Evolutionary conservation across 768 basidiomycete species (phyloP), one percentile per base, ranked within the genome.

Genomic region (Mycena alexandri): DNA sequence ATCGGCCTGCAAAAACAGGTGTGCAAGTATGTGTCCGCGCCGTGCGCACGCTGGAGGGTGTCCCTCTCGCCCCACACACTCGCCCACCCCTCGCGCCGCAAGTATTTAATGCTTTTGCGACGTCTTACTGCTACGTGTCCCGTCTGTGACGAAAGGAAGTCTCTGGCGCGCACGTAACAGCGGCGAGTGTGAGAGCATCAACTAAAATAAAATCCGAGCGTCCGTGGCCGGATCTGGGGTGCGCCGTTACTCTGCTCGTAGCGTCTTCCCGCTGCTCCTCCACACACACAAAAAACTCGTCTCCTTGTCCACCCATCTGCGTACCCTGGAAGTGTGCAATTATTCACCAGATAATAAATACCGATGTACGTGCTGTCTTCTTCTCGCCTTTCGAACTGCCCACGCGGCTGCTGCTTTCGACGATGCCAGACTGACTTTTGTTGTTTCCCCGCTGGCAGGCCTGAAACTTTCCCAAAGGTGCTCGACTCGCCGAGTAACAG

Each of bases 181-280:
- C 52, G 62, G 62, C 38, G 55, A 25, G 57, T 61, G 57, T 68
- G 67, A 12, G 53, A 68, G 67, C 67, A 54, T 63, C 60, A 51
- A 67, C 62, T 63, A 63, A 64, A 63, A 68, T 68, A 68, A 68
- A 68, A 68, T 68, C 61, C 67, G 67, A 68, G 61, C 48, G 33
- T 63, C 61, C 67, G 61, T 68, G 67, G 62, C 52, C 57, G 43
- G 34, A 54, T 54, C 52, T 60, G 44, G 43, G 62, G 51, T 64
- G 58, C 62, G 67, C 61, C 62, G 58, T 56, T 68, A 68, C 67
- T 68, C 62, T 63, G 67, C 61, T 68, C 42, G 56, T 46, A 38
- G 53, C 54, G 24, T 63, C 67, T 59, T 63, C 62, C 42, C 59
- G 13, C 61, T 51, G 51, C 19, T 43, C n/a, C 17, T 29, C 29